phyloP scores from a whole-genome alignment of 768 basidiomycete genomes.

The Naematelia aurantialba region DNA sequence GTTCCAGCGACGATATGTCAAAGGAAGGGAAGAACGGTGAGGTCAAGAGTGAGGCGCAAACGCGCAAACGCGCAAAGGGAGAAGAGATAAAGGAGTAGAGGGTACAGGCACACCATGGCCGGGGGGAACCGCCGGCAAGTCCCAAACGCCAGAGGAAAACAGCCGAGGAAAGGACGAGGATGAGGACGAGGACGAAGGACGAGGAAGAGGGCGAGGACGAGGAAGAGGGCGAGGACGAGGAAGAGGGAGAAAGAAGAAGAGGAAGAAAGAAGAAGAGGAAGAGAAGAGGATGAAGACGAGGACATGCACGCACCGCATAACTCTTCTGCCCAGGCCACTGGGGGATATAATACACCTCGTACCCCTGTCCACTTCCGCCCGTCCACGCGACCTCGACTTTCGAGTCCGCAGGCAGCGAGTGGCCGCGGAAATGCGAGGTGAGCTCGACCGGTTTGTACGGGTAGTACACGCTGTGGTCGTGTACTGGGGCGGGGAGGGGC shows the following conservation, averaged over 20 bases:
- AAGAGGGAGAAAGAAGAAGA: neutral
- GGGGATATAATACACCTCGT: slow-evolving; percentile 25
- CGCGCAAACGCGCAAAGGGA: neutral
- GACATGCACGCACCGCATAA: slow-evolving; percentile 15
- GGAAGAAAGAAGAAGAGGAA: neutral
- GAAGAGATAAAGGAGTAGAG: neutral
- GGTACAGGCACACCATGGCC: too few species aligned
- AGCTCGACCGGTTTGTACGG: slow-evolving; percentile 10
- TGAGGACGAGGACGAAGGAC: too few species aligned
- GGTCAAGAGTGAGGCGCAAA: too few species aligned
- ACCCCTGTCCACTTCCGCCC: slow-evolving; percentile 18
- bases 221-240: neutral
- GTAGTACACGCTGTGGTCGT: neutral
- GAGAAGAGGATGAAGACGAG: neutral
- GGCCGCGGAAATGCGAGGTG: slow-evolving; percentile 14
- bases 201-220: too few species aligned
- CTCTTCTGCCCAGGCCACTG: slow-evolving; percentile 21
- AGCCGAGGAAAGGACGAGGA: too few species aligned
- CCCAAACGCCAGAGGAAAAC: too few species aligned
- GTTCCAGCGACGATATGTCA: too few species aligned
- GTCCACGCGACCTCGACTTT: slow-evolving; percentile 13
- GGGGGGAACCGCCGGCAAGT: too few species aligned
- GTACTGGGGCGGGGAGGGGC: neutral
- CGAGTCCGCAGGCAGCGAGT: slow-evolving; percentile 12
- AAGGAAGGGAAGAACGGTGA: too few species aligned